Conservation (phyloP, 1,284 basidiomycete species). For the Ganoderma sinense region DNA sequence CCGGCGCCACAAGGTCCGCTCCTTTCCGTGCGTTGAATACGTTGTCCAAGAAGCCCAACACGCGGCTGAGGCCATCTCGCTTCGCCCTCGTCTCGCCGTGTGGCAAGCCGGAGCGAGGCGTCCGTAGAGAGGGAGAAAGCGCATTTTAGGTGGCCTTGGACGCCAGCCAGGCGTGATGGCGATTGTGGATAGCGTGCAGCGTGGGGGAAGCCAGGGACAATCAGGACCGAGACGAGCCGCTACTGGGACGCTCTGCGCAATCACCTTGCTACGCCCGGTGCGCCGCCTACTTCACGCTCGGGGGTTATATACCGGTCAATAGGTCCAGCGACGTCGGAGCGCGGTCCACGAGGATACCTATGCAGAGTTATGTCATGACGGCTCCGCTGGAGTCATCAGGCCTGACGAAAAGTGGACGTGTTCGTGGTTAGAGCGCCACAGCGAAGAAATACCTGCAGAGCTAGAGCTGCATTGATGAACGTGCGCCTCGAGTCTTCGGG, state of each 20-base stretch:
- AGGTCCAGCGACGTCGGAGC: neutral
- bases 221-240: neutral
- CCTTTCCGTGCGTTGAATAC: neutral
- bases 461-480: neutral
- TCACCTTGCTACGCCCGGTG: constrained; percentile 1
- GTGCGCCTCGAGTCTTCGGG: neutral
- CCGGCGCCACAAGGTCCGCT: neutral
- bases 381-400: neutral
- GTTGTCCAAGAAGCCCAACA: neutral
- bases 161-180: neutral
- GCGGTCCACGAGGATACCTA: neutral
- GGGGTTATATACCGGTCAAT: neutral
- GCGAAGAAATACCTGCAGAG: neutral
- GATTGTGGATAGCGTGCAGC: neutral
- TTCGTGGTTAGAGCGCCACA: neutral
- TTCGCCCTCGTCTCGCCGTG: neutral
- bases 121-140: neutral
- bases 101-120: neutral
- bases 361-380: neutral
- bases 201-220: constrained; percentile 1
- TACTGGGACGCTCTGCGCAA: neutral
- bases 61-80: neutral
- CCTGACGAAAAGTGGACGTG: neutral
- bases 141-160: neutral
- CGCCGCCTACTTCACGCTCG: neutral